A percentile compares a stretch with the other conserved stretches of the same genome.
phyloP scores from a whole-genome alignment of 2,329 filamentous ascomycete species.

The Apiospora kogelbergensis region DNA sequence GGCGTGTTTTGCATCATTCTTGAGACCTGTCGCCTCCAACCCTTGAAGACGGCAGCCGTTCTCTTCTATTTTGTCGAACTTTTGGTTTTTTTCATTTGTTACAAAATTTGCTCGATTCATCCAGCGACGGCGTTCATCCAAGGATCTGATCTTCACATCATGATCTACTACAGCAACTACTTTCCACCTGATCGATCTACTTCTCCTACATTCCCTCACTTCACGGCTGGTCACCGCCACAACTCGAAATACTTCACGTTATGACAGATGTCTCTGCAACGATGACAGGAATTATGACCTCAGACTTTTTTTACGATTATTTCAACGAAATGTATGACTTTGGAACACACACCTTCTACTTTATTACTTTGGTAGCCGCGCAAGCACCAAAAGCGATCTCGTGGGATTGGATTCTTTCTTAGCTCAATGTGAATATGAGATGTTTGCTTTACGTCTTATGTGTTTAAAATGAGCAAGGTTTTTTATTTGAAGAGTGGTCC shows the following conservation, averaged over 20 bases:
- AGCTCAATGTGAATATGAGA: slow-evolving; percentile 8
- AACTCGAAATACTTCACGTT: slow-evolving; percentile 25
- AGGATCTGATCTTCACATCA: slow-evolving; percentile 37
- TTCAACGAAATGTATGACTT: slow-evolving; percentile 36
- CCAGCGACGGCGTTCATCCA: slow-evolving; percentile 43
- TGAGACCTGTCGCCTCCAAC: neutral
- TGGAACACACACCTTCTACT: slow-evolving; percentile 11
- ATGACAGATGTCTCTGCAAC: slow-evolving; percentile 18
- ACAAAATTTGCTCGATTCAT: slow-evolving; percentile 33
- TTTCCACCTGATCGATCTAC: slow-evolving; percentile 24
- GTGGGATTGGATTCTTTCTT: slow-evolving; percentile 2
- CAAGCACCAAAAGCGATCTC: slow-evolving; percentile 8
- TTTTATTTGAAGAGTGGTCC: neutral
- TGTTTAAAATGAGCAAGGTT: slow-evolving; percentile 1
- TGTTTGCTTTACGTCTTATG: slow-evolving; percentile 1
- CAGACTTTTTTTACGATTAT: slow-evolving; percentile 25
- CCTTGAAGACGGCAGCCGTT: neutral
- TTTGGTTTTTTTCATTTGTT: slow-evolving; percentile 29
- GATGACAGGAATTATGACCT: slow-evolving; percentile 32
- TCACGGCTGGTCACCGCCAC: slow-evolving; percentile 31
- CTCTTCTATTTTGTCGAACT: slow-evolving; percentile 23
- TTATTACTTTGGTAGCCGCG: slow-evolving; percentile 2
- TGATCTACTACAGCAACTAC: slow-evolving; percentile 25
- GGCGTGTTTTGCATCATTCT: slow-evolving; percentile 1
- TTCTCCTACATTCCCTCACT: slow-evolving; percentile 25